These are phyloP conservation scores for Calvatia gigantea DNA, from an alignment of 768 basidiomycete species.

Conservation along the genomic window DNA sequence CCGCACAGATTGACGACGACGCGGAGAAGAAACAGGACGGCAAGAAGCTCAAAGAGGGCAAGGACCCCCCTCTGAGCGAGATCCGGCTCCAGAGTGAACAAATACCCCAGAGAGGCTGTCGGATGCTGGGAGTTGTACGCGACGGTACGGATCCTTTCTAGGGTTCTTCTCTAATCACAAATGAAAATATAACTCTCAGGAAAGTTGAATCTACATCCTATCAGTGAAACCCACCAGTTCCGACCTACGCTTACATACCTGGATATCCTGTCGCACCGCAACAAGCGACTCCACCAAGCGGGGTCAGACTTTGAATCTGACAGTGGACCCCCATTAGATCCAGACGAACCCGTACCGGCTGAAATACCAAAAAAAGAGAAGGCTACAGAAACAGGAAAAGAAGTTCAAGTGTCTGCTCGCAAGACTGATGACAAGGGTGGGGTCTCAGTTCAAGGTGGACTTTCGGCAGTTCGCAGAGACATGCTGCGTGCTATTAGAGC, in stretches of 20 bases:
- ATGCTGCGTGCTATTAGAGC: slow-evolving; percentile 69
- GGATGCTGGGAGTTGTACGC: slow-evolving; percentile 76
- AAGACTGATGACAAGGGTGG: slow-evolving; percentile 63
- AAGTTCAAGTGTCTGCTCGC: slow-evolving; percentile 74
- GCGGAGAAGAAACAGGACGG: slow-evolving; percentile 70
- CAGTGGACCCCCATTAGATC: slow-evolving; percentile 76
- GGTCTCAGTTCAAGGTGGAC: slow-evolving; percentile 51
- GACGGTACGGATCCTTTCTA: slow-evolving; percentile 44
- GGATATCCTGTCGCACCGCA: slow-evolving; percentile 66
- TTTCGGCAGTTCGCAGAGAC: slow-evolving; percentile 70
- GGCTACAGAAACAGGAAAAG: slow-evolving; percentile 54
- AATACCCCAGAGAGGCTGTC: slow-evolving; percentile 57
- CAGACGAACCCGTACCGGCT: slow-evolving; percentile 60
- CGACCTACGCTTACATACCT: slow-evolving; percentile 81
- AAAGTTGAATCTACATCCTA: slow-evolving; percentile 72
- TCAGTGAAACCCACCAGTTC: slow-evolving; percentile 76
- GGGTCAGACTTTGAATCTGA: slow-evolving; percentile 73
- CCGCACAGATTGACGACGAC: slow-evolving; percentile 69
- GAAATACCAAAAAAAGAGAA: slow-evolving; percentile 55
- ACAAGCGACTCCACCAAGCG: slow-evolving; percentile 41
- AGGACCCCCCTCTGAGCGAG: slow-evolving; percentile 65
- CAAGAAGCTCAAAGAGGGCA: slow-evolving; percentile 41
- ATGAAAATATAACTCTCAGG: slow-evolving; percentile 33
- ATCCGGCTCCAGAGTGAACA: slow-evolving; percentile 72
- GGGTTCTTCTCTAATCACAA: neutral